Evolutionary conservation across 202 grass and related monocot genomes (phyloP).

Genomic region (Eragrostis tef): DNA sequence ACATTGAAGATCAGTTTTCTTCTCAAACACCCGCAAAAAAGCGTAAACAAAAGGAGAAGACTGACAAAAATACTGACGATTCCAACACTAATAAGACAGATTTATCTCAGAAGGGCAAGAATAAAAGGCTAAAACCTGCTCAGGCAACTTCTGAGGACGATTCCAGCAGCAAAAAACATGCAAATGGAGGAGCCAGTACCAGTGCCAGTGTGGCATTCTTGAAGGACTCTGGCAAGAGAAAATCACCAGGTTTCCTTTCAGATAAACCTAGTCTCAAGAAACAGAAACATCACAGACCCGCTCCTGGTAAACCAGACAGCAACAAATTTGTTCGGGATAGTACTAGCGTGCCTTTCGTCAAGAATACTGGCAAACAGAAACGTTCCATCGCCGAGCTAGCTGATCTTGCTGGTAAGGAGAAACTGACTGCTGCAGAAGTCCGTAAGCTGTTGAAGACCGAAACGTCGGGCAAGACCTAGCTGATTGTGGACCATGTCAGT

Average conservation of each 20-base stretch:
- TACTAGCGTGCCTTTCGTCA: conserved; percentile 36
- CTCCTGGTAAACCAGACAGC: conserved; percentile 30
- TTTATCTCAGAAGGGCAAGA: conserved; percentile 24
- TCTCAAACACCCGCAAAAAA: conserved; percentile 50
- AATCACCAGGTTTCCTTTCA: conserved; percentile 53
- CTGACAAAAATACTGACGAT: conserved; percentile 36
- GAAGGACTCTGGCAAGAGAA: conserved; percentile 61
- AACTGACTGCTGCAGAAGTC: conserved; percentile 66
- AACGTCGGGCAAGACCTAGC: conserved; percentile 53
- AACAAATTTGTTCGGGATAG: conserved; percentile 42
- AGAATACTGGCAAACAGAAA: conserved; percentile 46
- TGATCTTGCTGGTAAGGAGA: conserved; percentile 71
- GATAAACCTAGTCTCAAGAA: conserved; percentile 48
- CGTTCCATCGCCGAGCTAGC: conserved; percentile 49
- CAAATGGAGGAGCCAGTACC: conserved; percentile 22
- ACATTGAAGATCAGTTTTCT: conserved; percentile 40
- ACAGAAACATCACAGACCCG: conserved; percentile 27
- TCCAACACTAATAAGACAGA: conserved; percentile 29
- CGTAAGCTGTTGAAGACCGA: conserved; percentile 47
- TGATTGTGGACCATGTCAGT: conserved; percentile 1
- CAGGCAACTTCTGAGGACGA: conserved; percentile 34
- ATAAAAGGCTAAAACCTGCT: conserved; percentile 50
- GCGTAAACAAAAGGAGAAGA: conserved; percentile 50
- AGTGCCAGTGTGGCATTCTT: conserved; percentile 48
- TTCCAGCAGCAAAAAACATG: conserved; percentile 43